phyloP scores from a whole-genome alignment of 805 yeast species.

The Torulaspora gathmanii region DNA sequence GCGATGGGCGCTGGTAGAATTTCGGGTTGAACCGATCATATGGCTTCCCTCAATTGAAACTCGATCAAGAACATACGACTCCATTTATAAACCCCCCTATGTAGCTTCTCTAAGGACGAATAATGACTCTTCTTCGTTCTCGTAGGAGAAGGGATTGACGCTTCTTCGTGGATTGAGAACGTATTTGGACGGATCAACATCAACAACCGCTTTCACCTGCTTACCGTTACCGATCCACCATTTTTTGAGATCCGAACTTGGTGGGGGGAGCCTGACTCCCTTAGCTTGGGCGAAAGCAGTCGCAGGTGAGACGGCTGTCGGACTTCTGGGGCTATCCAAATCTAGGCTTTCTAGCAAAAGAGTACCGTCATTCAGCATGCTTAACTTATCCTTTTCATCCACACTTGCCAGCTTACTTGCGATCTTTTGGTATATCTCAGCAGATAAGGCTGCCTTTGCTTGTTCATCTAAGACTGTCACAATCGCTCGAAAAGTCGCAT shows the following conservation, averaged over 20 bases:
- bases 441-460: constrained; percentile 46
- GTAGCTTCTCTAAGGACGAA: constrained; percentile 17
- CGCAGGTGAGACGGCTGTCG: constrained; percentile 17
- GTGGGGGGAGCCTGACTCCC: constrained; percentile 62
- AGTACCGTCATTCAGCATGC: constrained; percentile 41
- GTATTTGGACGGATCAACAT: constrained; percentile 36
- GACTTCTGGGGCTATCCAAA: constrained; percentile 23
- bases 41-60: too few species aligned
- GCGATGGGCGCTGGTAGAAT: neutral
- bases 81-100: neutral
- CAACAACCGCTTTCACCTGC: constrained; percentile 61
- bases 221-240: constrained; percentile 92
- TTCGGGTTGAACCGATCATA: too few species aligned
- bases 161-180: constrained; percentile 66
- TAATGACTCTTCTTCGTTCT: constrained; percentile 44
- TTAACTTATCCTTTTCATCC: constrained; percentile 42
- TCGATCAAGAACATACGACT: neutral
- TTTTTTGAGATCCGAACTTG: constrained; percentile 71
- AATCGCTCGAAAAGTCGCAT: constrained; percentile 59
- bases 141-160: constrained; percentile 64
- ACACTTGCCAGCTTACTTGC: constrained; percentile 43
- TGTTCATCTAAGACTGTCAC: constrained; percentile 63
- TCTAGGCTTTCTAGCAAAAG: constrained; percentile 28
- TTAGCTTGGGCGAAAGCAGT: constrained; percentile 17
- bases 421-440: constrained; percentile 52